These are phyloP conservation scores for Monosporascus sp. DNA, from an alignment of 2,329 filamentous ascomycete species.

Conservation along the genomic window DNA sequence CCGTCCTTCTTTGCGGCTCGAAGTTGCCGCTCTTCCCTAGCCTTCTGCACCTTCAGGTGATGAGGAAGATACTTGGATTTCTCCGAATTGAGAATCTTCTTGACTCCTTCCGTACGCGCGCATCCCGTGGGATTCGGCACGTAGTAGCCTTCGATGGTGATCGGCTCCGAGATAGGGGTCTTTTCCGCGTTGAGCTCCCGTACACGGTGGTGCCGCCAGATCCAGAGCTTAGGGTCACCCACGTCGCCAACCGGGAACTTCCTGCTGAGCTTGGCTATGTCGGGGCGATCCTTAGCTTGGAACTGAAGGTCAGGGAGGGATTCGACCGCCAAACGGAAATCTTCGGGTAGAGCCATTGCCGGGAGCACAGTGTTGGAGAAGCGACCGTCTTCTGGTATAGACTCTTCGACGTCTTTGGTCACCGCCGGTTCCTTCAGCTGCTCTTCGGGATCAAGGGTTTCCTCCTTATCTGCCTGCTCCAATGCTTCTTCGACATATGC, in stretches of 20 bases:
- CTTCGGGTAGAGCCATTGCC: constrained; percentile 39
- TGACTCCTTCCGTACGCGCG: constrained; percentile 86
- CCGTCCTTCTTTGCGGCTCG: constrained; percentile 58
- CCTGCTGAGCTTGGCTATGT: constrained; percentile 42
- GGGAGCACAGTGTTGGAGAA: constrained; percentile 44
- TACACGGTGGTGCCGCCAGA: constrained; percentile 52
- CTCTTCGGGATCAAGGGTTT: constrained; percentile 25
- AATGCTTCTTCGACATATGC: constrained; percentile 40
- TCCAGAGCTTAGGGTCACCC: constrained; percentile 47
- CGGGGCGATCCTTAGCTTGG: constrained; percentile 40
- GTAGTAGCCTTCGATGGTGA: constrained; percentile 62
- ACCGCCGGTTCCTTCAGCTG: constrained; percentile 15
- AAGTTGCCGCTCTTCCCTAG: constrained; percentile 86
- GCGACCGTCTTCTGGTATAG: constrained; percentile 35
- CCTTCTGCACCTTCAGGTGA: constrained; percentile 91
- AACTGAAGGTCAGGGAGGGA: constrained; percentile 40
- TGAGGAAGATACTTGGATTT: constrained; percentile 98
- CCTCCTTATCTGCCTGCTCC: constrained; percentile 30
- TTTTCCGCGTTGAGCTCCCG: constrained; percentile 47
- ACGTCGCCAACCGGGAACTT: constrained; percentile 40
- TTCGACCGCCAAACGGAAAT: constrained; percentile 40
- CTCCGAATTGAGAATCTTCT: constrained; percentile 93
- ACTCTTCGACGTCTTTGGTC: constrained; percentile 23
- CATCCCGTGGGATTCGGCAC: constrained; percentile 80
- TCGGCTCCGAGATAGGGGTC: constrained; percentile 25